Conservation (phyloP, 495 filamentous ascomycete genomes). For the Talaromyces proteolyticus region DNA sequence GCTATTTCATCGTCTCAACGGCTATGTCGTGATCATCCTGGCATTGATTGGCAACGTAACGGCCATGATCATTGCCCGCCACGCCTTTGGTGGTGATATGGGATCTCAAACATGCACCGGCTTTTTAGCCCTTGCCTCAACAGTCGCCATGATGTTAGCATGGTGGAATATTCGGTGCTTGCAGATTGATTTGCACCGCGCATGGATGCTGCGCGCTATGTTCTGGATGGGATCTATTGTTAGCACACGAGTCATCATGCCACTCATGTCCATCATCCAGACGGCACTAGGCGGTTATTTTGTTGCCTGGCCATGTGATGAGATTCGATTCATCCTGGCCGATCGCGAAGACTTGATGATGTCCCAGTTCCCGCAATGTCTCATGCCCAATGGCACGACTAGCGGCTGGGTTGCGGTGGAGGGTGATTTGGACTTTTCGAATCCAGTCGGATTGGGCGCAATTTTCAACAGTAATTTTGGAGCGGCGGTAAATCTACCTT, state of each 20-base stretch:
- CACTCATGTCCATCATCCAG: constrained; percentile 25
- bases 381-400: constrained; percentile 15
- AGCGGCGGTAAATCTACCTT: constrained; percentile 12
- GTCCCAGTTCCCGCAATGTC: constrained; percentile 32
- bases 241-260: constrained; percentile 36
- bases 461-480: constrained; percentile 35
- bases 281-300: constrained; percentile 25
- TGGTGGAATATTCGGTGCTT: constrained; percentile 44
- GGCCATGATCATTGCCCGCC: constrained; percentile 36
- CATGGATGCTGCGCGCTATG: constrained; percentile 50
- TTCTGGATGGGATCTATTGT: constrained; percentile 43
- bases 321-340: constrained; percentile 26
- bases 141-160: constrained; percentile 25
- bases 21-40: constrained; percentile 40
- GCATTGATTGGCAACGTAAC: constrained; percentile 27
- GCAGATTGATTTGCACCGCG: constrained; percentile 50
- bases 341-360: constrained; percentile 12
- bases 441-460: constrained; percentile 23
- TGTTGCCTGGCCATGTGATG: constrained; percentile 29
- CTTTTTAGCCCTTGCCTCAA: constrained; percentile 27
- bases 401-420: constrained; percentile 21
- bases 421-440: constrained; percentile 16
- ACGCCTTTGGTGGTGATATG: constrained; percentile 37
- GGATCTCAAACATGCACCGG: constrained; percentile 30
- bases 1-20: constrained; percentile 45